phyloP scores from a whole-genome alignment of 1,284 basidiomycete genomes.

The Fomitopsis pinicola region DNA sequence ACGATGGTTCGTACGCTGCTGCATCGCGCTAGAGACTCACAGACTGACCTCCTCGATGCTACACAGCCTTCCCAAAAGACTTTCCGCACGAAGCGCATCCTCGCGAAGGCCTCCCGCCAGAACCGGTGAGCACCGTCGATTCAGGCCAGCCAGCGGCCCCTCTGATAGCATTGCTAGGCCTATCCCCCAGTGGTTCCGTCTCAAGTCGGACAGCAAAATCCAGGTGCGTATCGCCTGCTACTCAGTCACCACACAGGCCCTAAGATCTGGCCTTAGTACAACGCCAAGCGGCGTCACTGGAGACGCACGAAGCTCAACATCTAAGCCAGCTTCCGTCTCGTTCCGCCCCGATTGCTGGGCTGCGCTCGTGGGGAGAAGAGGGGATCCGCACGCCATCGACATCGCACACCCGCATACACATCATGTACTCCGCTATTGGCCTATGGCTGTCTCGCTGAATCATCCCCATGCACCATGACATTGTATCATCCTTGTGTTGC shows the following conservation, averaged over 20 bases:
- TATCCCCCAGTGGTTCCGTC: constrained; percentile 97
- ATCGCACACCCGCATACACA: constrained; percentile 17
- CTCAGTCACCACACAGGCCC: neutral
- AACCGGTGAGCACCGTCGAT: constrained; percentile 70
- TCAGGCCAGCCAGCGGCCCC: neutral
- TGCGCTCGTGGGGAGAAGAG: constrained; percentile 17
- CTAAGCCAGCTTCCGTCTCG: constrained; percentile 38
- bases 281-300: constrained; percentile 94
- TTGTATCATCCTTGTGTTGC: neutral
- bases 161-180: constrained; percentile 49
- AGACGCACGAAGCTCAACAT: constrained; percentile 94
- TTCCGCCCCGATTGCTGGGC: constrained; percentile 1
- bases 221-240: constrained; percentile 54
- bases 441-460: constrained; percentile 22
- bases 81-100: constrained; percentile 94
- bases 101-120: constrained; percentile 94
- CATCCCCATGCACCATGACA: constrained; percentile 22
- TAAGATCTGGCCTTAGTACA: constrained; percentile 54
- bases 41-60: neutral
- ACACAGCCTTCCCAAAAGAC: constrained; percentile 94
- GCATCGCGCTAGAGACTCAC: neutral
- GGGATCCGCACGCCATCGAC: constrained; percentile 11
- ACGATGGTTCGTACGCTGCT: constrained; percentile 26
- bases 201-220: constrained; percentile 95
- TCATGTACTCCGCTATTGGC: constrained; percentile 25